These are phyloP conservation scores for Albatrellus sp. DNA, from an alignment of 1,284 basidiomycete genomes.

Conservation along the genomic window DNA sequence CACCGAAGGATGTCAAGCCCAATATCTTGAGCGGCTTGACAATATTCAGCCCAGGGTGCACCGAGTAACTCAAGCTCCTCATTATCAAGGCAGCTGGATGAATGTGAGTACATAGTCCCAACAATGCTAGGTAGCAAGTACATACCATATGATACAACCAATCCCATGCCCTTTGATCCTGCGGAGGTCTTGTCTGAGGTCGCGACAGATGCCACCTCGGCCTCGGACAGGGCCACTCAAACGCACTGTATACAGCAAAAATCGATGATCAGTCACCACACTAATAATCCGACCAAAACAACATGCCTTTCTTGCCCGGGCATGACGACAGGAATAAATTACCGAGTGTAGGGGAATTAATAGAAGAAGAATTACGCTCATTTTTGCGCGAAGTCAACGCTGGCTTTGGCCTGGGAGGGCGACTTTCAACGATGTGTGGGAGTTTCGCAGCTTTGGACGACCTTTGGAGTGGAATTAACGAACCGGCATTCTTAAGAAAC, in stretches of 20 bases:
- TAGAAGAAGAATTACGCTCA: constrained; percentile 7
- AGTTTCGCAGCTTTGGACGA: no score
- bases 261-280: neutral
- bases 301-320: constrained; percentile 83
- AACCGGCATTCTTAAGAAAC: no score
- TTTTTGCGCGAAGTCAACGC: neutral
- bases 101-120: neutral
- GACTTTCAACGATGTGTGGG: no score
- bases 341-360: constrained; percentile 40
- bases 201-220: constrained; percentile 75
- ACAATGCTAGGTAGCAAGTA: neutral
- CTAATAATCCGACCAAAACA: constrained; percentile 2
- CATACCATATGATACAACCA: constrained; percentile 74
- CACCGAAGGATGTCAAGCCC: constrained; percentile 69
- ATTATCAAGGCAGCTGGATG: constrained; percentile 65
- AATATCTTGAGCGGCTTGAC: constrained; percentile 42
- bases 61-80: constrained; percentile 79
- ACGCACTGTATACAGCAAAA: constrained; percentile 40
- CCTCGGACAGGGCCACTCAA: constrained; percentile 75
- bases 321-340: constrained; percentile 88
- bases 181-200: constrained; percentile 65
- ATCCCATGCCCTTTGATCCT: constrained; percentile 73
- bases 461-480: no score
- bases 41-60: constrained; percentile 73
- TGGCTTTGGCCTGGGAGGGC: no score